Conservation (phyloP, 768 basidiomycete genomes). For the Kwoniella heveanensis region DNA sequence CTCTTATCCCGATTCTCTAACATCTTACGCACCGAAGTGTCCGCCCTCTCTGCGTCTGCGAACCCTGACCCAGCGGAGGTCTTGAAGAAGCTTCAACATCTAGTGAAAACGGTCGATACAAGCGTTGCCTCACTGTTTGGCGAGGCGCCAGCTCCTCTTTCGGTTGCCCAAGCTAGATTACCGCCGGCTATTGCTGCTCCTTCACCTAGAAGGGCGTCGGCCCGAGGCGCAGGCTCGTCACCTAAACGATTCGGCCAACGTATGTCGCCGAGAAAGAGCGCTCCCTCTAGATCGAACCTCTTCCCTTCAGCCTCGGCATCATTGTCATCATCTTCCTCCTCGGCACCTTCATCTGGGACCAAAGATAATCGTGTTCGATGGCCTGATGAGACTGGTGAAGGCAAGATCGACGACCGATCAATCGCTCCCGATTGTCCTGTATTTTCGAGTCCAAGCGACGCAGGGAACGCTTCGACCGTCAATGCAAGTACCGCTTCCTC, state of each 20-base stretch:
- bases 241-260: conserved; percentile 13
- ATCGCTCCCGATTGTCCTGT: conserved; percentile 22
- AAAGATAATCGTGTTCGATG: conserved; percentile 32
- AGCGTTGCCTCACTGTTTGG: conserved; percentile 20
- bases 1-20: conserved; percentile 16
- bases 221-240: conserved; percentile 1
- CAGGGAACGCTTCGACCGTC: conserved; percentile 14
- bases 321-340: conserved; percentile 3
- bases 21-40: conserved; percentile 8
- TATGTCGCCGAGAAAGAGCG: conserved; percentile 15
- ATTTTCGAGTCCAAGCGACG: conserved; percentile 21
- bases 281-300: conserved; percentile 10
- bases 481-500: conserved; percentile 11
- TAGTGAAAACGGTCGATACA: conserved; percentile 10
- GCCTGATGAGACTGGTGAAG: conserved; percentile 45
- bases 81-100: background rate
- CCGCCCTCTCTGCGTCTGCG: background rate
- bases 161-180: conserved; percentile 5
- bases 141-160: conserved; percentile 10
- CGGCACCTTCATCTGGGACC: conserved; percentile 2
- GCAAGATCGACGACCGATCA: conserved; percentile 33
- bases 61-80: background rate
- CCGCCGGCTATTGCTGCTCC: conserved; percentile 18
- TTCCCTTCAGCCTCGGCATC: conserved; percentile 15
- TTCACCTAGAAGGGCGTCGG: conserved; percentile 19